Conservation (phyloP, 768 basidiomycete species). For the Naganishia vaughanmartiniae region DNA sequence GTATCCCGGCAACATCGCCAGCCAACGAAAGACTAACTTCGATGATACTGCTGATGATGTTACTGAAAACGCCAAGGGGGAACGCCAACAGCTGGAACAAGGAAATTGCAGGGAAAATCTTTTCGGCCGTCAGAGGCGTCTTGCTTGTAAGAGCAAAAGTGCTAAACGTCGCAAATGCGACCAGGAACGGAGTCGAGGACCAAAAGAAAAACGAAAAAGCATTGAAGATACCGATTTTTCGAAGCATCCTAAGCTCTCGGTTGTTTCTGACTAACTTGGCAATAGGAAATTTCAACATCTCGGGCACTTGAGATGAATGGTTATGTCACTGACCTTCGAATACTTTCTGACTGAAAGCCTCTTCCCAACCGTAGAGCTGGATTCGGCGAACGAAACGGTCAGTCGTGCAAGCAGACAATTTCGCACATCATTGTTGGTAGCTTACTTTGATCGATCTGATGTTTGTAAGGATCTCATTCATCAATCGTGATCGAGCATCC, state of each 20-base stretch:
- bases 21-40: constrained; percentile 52
- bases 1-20: not conserved
- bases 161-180: constrained; percentile 52
- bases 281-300: not conserved
- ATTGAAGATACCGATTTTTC: constrained; percentile 73
- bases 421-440: not conserved
- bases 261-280: constrained; percentile 60
- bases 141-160: constrained; percentile 51
- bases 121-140: constrained; percentile 75
- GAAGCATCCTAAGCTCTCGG: constrained; percentile 74
- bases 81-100: constrained; percentile 48
- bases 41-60: constrained; percentile 63
- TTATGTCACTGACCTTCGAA: constrained; percentile 57
- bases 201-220: constrained; percentile 56
- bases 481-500: constrained; percentile 62
- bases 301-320: constrained; percentile 33
- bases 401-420: constrained; percentile 51
- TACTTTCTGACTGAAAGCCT: constrained; percentile 76
- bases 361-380: constrained; percentile 80
- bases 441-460: constrained; percentile 63
- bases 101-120: constrained; percentile 94
- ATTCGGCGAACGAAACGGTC: constrained; percentile 2
- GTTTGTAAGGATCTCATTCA: constrained; percentile 90
- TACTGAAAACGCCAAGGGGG: constrained; percentile 51
- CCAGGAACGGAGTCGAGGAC: constrained; percentile 50